Percentiles rank a stretch among this genome's conserved stretches.
Conservation (phyloP, 2,329 filamentous ascomycete species). For the Aspergillus eucalypticola region DNA sequence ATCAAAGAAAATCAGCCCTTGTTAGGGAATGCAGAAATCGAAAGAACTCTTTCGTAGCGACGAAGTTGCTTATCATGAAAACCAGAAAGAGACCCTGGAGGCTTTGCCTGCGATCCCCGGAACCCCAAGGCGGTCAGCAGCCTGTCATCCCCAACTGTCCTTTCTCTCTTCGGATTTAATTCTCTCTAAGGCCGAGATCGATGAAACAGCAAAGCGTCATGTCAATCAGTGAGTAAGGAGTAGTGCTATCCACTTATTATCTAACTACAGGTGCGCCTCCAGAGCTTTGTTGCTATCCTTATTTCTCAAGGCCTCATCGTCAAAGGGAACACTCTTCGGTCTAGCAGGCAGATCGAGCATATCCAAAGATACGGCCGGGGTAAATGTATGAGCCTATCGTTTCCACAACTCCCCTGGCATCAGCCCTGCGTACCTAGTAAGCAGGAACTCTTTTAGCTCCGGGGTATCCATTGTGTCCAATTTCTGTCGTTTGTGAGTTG, state of each 20-base stretch:
- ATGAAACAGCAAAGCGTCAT: not conserved
- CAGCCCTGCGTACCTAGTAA: constrained; percentile 25
- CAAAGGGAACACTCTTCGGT: not conserved
- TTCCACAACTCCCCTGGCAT: not conserved
- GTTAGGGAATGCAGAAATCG: not conserved
- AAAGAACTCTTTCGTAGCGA: not conserved
- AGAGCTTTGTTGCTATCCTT: not conserved
- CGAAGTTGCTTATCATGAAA: not conserved
- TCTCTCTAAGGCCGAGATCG: not conserved
- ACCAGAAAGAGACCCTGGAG: not conserved
- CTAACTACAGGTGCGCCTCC: not conserved
- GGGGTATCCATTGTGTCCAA: constrained; percentile 15
- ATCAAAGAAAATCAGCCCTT: not conserved
- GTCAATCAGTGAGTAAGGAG: not conserved
- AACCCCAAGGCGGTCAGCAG: not conserved
- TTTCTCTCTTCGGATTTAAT: not conserved
- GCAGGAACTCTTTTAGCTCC: constrained; percentile 9
- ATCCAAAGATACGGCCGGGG: not conserved
- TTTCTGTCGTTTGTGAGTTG: constrained; percentile 1
- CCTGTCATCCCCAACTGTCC: not conserved
- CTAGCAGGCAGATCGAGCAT: not conserved
- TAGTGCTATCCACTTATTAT: not conserved
- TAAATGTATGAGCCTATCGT: not conserved
- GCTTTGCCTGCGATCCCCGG: not conserved
- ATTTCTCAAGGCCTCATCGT: not conserved